phyloP scores from a whole-genome alignment of 176 grass and related monocot species.

The Chrysopogon serrulatus region DNA sequence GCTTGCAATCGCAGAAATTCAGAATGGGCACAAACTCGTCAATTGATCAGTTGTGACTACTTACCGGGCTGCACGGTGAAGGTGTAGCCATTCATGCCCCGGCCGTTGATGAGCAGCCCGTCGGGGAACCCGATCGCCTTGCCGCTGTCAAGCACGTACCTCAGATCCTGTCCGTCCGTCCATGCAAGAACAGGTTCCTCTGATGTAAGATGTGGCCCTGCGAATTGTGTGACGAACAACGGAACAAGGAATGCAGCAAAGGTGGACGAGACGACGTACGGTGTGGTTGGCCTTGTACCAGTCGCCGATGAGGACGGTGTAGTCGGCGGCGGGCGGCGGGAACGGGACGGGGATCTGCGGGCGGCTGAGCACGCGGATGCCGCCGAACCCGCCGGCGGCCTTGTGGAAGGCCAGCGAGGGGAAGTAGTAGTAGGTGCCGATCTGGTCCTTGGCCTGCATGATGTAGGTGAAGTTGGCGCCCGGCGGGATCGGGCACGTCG shows the following conservation, averaged over 20 bases:
- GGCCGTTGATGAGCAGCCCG: slow-evolving; percentile 71
- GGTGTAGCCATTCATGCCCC: slow-evolving; percentile 47
- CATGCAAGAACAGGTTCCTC: background rate
- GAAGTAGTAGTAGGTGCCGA: slow-evolving; percentile 95
- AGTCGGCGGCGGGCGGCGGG: slow-evolving; percentile 79
- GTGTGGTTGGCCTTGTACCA: slow-evolving; percentile 94
- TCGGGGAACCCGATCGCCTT: slow-evolving; percentile 58
- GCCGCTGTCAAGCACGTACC: slow-evolving; percentile 63
- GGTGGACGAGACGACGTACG: slow-evolving; percentile 9
- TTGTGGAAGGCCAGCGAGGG: slow-evolving; percentile 95
- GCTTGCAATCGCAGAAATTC: background rate
- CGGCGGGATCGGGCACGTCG: slow-evolving; percentile 87
- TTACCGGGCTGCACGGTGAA: slow-evolving; percentile 70
- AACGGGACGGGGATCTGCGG: slow-evolving; percentile 85
- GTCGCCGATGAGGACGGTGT: slow-evolving; percentile 69
- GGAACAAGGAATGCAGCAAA: background rate
- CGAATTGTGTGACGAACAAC: background rate
- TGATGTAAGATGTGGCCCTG: background rate
- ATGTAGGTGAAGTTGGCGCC: slow-evolving; percentile 86
- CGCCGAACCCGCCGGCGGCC: slow-evolving; percentile 85
- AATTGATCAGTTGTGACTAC: background rate
- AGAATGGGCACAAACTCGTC: background rate
- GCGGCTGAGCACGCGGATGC: slow-evolving; percentile 75
- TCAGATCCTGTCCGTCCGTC: slow-evolving; percentile 43
- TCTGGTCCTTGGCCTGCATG: slow-evolving; percentile 93